Evolutionary conservation across 2,329 filamentous ascomycete species (phyloP).

Genomic region (Fusarium palustre): DNA sequence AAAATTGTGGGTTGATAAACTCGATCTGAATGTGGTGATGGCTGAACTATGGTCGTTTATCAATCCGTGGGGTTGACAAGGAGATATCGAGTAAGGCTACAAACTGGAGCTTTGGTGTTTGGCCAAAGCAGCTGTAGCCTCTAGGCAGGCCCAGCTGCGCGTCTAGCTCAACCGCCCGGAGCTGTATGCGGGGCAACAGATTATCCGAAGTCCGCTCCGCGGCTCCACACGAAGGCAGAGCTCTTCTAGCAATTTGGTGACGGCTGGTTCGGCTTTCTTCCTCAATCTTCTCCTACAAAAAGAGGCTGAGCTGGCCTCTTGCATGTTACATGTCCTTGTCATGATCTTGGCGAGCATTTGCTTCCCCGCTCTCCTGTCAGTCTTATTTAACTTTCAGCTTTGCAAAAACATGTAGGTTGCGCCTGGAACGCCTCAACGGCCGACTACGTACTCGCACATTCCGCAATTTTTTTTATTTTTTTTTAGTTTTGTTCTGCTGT

Average conservation of each 20-base stretch:
- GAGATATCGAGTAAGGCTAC: slow-evolving; percentile 47
- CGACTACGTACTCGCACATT: slow-evolving; percentile 23
- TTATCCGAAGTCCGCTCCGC: slow-evolving; percentile 45
- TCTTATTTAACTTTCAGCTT: slow-evolving; percentile 28
- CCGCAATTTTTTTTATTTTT: too few relatives aligned
- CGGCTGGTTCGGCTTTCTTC: slow-evolving; percentile 48
- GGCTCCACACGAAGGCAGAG: slow-evolving; percentile 20
- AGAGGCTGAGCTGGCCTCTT: slow-evolving; percentile 52
- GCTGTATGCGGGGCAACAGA: slow-evolving; percentile 44
- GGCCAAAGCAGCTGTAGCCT: slow-evolving; percentile 47
- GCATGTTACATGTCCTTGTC: slow-evolving; percentile 25
- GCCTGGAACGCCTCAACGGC: slow-evolving; percentile 37
- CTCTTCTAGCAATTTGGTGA: slow-evolving; percentile 39
- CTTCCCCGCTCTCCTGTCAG: slow-evolving; percentile 39
- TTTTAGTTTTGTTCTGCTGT: slow-evolving; percentile 15
- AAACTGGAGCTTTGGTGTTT: slow-evolving; percentile 52
- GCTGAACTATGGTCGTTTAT: slow-evolving; percentile 28
- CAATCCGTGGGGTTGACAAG: slow-evolving; percentile 42
- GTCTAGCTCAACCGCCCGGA: slow-evolving; percentile 49
- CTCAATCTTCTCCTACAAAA: slow-evolving; percentile 33
- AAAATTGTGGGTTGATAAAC: slow-evolving; percentile 22
- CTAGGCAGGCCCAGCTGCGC: slow-evolving; percentile 56
- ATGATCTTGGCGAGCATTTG: slow-evolving; percentile 37
- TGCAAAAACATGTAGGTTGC: slow-evolving; percentile 48
- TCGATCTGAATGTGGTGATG: slow-evolving; percentile 18